Evolutionary conservation across 2,329 filamentous ascomycete species (phyloP).

Genomic region (Aureobasidium zeae): DNA sequence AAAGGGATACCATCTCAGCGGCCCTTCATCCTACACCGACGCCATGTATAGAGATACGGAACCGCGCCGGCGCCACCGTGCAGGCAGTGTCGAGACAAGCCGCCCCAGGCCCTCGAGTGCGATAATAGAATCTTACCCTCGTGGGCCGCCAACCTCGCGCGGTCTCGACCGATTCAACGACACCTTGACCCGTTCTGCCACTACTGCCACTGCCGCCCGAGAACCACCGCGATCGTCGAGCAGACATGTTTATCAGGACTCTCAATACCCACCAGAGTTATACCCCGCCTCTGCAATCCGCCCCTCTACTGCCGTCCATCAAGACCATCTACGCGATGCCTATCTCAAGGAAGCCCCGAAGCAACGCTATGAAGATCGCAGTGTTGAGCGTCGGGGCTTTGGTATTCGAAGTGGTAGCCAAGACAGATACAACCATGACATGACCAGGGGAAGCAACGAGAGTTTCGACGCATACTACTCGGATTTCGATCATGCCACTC

Average conservation of each 20-base stretch:
- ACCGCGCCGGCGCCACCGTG: slow-evolving; percentile 35
- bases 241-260: slow-evolving; percentile 23
- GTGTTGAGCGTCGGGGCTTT: slow-evolving; percentile 39
- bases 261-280: not conserved
- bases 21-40: slow-evolving; percentile 38
- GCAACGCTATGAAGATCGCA: slow-evolving; percentile 32
- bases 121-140: slow-evolving; percentile 27
- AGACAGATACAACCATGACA: slow-evolving; percentile 22
- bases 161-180: slow-evolving; percentile 61
- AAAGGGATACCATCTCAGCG: slow-evolving; percentile 26
- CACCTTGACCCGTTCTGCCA: slow-evolving; percentile 33
- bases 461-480: slow-evolving; percentile 32
- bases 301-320: slow-evolving; percentile 39
- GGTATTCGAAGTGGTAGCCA: slow-evolving; percentile 33
- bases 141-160: slow-evolving; percentile 55
- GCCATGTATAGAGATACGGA: slow-evolving; percentile 44
- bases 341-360: slow-evolving; percentile 28
- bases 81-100: slow-evolving; percentile 37
- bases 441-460: slow-evolving; percentile 31
- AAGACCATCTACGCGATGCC: slow-evolving; percentile 39
- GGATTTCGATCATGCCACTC: slow-evolving; percentile 18
- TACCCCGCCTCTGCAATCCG: slow-evolving; percentile 31
- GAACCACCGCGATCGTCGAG: slow-evolving; percentile 26
- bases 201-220: too few species aligned
- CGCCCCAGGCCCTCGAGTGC: slow-evolving; percentile 39